A percentile compares a stretch with the other conserved stretches of the same genome.
phyloP scores from a whole-genome alignment of 345 rosid species.

The Euphorbia pulcherrima region DNA sequence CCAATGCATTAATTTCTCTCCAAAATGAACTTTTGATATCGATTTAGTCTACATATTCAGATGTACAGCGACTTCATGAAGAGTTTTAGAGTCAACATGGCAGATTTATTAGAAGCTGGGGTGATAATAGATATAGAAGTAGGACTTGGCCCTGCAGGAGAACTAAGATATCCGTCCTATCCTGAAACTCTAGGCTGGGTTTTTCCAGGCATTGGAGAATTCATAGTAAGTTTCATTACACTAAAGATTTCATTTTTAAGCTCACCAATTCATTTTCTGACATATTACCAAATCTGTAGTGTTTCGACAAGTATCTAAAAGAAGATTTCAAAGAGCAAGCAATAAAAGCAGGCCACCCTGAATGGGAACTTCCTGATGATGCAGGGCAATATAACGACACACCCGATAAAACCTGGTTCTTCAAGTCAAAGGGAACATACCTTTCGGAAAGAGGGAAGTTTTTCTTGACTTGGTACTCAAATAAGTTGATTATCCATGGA shows the following conservation, averaged over 20 bases:
- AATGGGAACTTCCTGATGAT: conserved; percentile 72
- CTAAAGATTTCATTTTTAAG: neutral
- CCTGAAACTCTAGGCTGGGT: conserved; percentile 70
- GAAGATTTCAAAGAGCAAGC: conserved; percentile 66
- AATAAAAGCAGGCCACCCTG: conserved; percentile 56
- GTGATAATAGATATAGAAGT: conserved; percentile 70
- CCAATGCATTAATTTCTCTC: too few relatives aligned
- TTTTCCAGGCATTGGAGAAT: conserved; percentile 84
- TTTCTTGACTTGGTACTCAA: conserved; percentile 78
- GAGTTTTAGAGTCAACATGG: conserved; percentile 71
- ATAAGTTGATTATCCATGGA: conserved; percentile 63
- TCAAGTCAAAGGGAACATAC: conserved; percentile 56
- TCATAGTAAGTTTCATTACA: conserved; percentile 43
- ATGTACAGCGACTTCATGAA: conserved; percentile 72
- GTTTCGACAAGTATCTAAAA: conserved; percentile 63
- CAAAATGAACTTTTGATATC: too few relatives aligned
- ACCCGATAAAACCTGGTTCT: conserved; percentile 60
- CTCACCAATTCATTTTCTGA: conserved; percentile 1
- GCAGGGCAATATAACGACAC: conserved; percentile 65
- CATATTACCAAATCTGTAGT: conserved; percentile 32
- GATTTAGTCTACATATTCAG: conserved; percentile 38
- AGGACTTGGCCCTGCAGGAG: conserved; percentile 91
- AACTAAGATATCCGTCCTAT: conserved; percentile 83
- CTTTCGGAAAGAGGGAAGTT: conserved; percentile 54
- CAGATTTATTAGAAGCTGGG: conserved; percentile 55